phyloP scores from a whole-genome alignment of 768 basidiomycete species.

The Xerocomellus chrysenteron region DNA sequence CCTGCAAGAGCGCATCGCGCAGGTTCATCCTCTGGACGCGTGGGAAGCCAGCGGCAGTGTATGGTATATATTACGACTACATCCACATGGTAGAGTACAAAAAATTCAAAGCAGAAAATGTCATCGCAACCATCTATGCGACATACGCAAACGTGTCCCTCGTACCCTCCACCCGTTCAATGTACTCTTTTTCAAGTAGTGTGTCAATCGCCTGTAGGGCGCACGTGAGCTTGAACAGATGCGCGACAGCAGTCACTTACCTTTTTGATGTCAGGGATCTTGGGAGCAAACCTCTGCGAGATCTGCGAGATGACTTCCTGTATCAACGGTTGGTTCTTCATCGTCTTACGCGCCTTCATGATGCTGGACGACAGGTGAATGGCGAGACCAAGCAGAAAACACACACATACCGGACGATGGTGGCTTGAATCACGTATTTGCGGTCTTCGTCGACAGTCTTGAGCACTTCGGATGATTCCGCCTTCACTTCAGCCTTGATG shows the following conservation, averaged over 20 bases:
- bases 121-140: slow-evolving; percentile 23
- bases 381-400: background rate
- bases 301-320: slow-evolving; percentile 91
- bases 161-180: slow-evolving; percentile 90
- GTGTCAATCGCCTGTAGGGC: slow-evolving; percentile 80
- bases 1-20: slow-evolving; percentile 59
- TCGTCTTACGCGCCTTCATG: slow-evolving; percentile 93
- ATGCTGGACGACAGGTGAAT: slow-evolving; percentile 48
- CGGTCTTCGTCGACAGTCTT: slow-evolving; percentile 97
- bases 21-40: slow-evolving; percentile 41
- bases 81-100: slow-evolving; percentile 14
- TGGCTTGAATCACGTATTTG: slow-evolving; percentile 94
- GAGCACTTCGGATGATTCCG: slow-evolving; percentile 84
- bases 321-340: slow-evolving; percentile 91
- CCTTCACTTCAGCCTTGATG: slow-evolving; percentile 93
- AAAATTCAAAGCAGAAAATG: background rate
- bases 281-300: slow-evolving; percentile 84
- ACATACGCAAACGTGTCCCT: slow-evolving; percentile 64
- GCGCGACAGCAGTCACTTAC: slow-evolving; percentile 32
- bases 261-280: slow-evolving; percentile 97
- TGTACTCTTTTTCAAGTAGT: slow-evolving; percentile 94
- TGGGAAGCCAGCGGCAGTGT: slow-evolving; percentile 17
- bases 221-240: background rate
- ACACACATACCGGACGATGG: slow-evolving; percentile 67
- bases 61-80: slow-evolving; percentile 26